phyloP scores from a whole-genome alignment of 2,329 filamentous ascomycete species.

The Stemphylium lycopersici region DNA sequence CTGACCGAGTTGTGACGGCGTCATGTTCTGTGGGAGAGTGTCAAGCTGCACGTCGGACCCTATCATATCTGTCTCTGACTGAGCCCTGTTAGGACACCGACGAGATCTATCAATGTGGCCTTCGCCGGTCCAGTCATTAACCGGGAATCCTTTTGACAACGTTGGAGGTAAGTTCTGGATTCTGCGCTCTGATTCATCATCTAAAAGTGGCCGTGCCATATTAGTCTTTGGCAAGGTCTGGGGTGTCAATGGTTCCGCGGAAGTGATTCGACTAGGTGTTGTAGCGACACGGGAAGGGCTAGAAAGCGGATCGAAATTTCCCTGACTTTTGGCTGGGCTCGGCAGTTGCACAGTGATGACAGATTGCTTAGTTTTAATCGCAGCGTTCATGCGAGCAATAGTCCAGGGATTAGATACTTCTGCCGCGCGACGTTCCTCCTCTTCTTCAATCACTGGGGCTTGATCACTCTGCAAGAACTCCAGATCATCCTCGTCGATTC shows the following conservation, averaged over 20 bases:
- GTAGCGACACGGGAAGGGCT: conserved; percentile 15
- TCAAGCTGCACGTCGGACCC: background rate
- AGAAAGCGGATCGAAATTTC: background rate
- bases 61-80: background rate
- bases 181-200: conserved; percentile 16
- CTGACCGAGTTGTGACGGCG: background rate
- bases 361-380: conserved; percentile 22
- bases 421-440: conserved; percentile 40
- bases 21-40: background rate
- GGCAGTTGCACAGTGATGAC: conserved; percentile 26
- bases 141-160: background rate
- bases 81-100: background rate
- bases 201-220: background rate
- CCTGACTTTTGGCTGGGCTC: conserved; percentile 33
- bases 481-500: conserved; percentile 46
- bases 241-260: conserved; percentile 23
- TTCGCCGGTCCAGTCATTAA: background rate
- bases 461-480: conserved; percentile 26
- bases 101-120: too few species aligned
- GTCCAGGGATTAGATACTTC: conserved; percentile 57
- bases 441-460: conserved; percentile 25
- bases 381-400: conserved; percentile 55
- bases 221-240: conserved; percentile 19
- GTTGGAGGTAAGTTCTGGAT: conserved; percentile 7
- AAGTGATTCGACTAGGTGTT: conserved; percentile 1